A percentile compares a stretch with the other conserved stretches of the same genome.
Conservation (phyloP, 495 filamentous ascomycete genomes). For the Podospora pseudoanserina region DNA sequence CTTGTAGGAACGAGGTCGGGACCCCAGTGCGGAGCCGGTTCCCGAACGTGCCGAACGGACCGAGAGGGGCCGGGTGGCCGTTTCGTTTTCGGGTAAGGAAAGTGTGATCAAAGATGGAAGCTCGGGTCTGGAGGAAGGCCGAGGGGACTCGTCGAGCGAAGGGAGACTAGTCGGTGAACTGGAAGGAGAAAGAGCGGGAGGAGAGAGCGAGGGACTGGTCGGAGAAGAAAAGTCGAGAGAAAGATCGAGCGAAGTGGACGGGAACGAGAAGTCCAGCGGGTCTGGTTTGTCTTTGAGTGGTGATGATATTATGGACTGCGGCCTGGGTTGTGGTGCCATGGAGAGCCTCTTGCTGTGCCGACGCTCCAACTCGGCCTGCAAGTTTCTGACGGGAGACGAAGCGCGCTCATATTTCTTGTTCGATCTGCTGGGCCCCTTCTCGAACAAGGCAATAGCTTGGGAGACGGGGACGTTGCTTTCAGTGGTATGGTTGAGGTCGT, state of each 20-base stretch:
- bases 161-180: neutral
- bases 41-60: conserved; percentile 23
- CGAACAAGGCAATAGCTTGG: conserved; percentile 36
- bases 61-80: conserved; percentile 20
- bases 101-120: neutral
- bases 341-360: conserved; percentile 37
- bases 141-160: neutral
- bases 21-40: conserved; percentile 6
- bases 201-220: neutral
- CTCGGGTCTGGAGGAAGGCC: conserved; percentile 11
- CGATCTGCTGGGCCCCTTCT: conserved; percentile 20
- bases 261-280: neutral
- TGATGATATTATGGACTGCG: conserved; percentile 7
- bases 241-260: neutral
- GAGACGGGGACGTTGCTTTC: conserved; percentile 39
- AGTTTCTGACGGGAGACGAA: conserved; percentile 31
- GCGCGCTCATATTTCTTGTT: conserved; percentile 26
- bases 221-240: neutral
- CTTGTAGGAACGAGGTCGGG: conserved; percentile 32
- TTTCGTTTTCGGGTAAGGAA: conserved; percentile 5
- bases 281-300: neutral
- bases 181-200: conserved; percentile 1
- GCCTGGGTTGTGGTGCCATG: conserved; percentile 21
- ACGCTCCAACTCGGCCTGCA: conserved; percentile 34
- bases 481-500: conserved; percentile 38